These are phyloP conservation scores for Cardamine resedifolia DNA, from an alignment of 345 rosid species.

Conservation along the genomic window DNA sequence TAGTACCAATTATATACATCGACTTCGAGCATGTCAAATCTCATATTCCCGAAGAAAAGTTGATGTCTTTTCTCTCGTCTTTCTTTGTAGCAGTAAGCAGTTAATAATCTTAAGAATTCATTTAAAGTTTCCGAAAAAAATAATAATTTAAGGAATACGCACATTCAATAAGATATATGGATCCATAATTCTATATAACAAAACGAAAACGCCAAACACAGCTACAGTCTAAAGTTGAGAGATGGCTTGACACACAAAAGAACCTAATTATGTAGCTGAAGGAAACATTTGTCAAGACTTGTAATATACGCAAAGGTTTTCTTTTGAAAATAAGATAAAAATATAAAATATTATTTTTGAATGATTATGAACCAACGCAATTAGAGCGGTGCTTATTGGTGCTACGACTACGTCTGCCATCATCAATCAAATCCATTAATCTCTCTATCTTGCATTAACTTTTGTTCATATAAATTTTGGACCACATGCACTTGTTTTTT, in stretches of 20 bases:
- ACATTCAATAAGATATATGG: not conserved
- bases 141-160: not conserved
- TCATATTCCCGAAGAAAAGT: not conserved
- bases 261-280: not conserved
- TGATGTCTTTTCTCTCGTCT: not conserved
- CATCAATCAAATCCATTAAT: constrained; percentile 17
- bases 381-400: constrained; percentile 12
- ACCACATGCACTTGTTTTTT: not conserved
- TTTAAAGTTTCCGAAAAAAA: not conserved
- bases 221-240: not conserved
- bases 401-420: not conserved
- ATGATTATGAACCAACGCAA: constrained; percentile 20
- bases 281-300: constrained; percentile 4
- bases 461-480: not conserved
- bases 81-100: not conserved
- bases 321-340: too few relatives aligned
- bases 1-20: not conserved
- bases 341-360: not conserved
- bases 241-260: constrained; percentile 1
- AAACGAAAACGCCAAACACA: not conserved
- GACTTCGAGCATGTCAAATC: constrained; percentile 5
- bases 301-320: constrained; percentile 15
- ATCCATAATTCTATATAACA: not conserved
- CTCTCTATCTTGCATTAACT: not conserved
- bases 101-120: not conserved